Percentiles rank a stretch among this genome's conserved stretches.
Conservation (phyloP, 352 stramenopile genomes). For the Pythium brassicae region DNA sequence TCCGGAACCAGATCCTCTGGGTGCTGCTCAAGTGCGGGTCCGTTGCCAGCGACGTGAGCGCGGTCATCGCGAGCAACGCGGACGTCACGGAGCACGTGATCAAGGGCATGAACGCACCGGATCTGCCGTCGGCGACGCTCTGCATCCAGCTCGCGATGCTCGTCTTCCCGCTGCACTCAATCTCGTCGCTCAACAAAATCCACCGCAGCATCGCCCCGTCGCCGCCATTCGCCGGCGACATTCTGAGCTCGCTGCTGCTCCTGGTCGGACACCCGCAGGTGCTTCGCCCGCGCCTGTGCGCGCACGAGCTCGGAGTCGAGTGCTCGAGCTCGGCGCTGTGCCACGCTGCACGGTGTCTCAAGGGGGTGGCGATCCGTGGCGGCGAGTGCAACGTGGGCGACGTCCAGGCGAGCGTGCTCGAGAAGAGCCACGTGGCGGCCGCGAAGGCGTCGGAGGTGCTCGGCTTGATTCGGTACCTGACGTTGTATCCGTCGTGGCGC, state of each 20-base stretch:
- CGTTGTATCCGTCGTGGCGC: conserved; percentile 74
- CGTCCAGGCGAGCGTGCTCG: conserved; percentile 10
- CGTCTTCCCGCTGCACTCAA: conserved; percentile 72
- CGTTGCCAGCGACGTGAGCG: conserved; percentile 48
- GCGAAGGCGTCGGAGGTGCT: conserved; percentile 65
- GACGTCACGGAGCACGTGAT: conserved; percentile 64
- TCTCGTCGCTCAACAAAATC: conserved; percentile 71
- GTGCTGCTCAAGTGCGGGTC: conserved; percentile 72
- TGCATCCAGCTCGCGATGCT: conserved; percentile 84
- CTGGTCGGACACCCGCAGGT: conserved; percentile 62
- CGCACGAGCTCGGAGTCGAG: conserved; percentile 78
- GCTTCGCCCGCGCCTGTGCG: conserved; percentile 62
- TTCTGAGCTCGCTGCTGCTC: conserved; percentile 58
- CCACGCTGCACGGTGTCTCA: conserved; percentile 61
- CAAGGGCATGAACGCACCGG: conserved; percentile 48
- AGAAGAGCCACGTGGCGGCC: conserved; percentile 38
- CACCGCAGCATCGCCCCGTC: conserved; percentile 32
- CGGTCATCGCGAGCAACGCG: conserved; percentile 50
- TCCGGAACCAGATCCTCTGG: conserved; percentile 74
- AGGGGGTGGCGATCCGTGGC: conserved; percentile 30
- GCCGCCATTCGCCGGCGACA: conserved; percentile 21
- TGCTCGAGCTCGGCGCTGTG: conserved; percentile 59
- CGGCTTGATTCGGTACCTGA: conserved; percentile 67
- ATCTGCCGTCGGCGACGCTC: conserved; percentile 64
- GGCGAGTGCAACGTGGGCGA: conserved; percentile 17